Base-by-base conservation (phyloP, 768 basidiomycete species). In the Termitomyces sp. region DNA sequence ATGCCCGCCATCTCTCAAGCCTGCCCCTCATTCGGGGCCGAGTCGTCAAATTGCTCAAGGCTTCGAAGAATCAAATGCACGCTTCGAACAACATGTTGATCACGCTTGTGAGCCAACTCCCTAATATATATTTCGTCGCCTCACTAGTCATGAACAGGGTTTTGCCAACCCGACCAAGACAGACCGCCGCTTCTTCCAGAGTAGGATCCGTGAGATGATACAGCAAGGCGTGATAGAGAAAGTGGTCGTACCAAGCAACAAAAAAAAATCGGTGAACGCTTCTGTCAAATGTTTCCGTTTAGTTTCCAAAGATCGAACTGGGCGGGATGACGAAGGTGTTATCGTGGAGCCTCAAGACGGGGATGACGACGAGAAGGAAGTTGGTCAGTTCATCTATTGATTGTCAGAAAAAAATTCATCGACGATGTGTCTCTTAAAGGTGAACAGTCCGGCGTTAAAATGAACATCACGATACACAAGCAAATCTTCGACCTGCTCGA, bases 181-280 rank as follows among this genome's bases (percentile, higher is more conserved):
- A 4, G 86, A 92, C 60, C 81, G 91, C n/a, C 82, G 91, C 13
- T 91, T 92, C 63, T 91, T 94, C 66, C 83, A 85, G 63, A 82
- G 79, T 33, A 78, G 91, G 41, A 73, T 94, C 38, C 81, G 84
- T 2, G 89, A 88, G 60, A 74, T 94, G 62, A 79, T 89, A 18
- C 80, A 83, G 50, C 81, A 87, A 63, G 84, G 89, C 7, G 63
- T 89, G 36, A 79, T 94, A 33, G 91, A 94, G 65, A 85, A 83
- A 56, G 81, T 94, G 27, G 68, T 82, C 40, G 84, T 92, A 9
- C 86, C 88, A 5, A 83, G 72, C 60, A 76, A 78, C 63, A 73
- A 69, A 52, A 82, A 76, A 59, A 75, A 76, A 53, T 73, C 76
- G 18, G 64, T 69, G 39, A 76, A 74, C 48, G 67, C 74, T 38